phyloP scores from a whole-genome alignment of 345 rosid species.

The Gossypium turneri region DNA sequence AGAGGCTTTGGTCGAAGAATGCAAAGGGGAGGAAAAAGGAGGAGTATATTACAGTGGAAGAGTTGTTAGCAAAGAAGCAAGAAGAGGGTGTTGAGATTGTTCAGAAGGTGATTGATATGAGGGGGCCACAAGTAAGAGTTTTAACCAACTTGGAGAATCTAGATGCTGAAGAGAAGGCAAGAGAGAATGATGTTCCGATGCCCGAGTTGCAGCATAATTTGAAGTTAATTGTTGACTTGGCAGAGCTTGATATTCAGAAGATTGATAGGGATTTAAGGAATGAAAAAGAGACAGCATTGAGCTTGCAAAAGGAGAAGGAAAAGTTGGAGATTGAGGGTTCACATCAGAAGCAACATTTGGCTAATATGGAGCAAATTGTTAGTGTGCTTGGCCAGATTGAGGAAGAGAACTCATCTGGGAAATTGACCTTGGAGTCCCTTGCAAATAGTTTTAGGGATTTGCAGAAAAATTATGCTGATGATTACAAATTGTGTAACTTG shows the following conservation, averaged over 20 bases:
- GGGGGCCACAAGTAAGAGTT: constrained; percentile 83
- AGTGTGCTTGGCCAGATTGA: constrained; percentile 45
- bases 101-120: constrained; percentile 90
- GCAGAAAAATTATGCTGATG: constrained; percentile 51
- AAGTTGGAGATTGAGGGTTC: constrained; percentile 51
- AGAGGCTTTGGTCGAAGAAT: constrained; percentile 65
- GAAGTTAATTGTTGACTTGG: constrained; percentile 68
- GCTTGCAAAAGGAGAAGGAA: constrained; percentile 79
- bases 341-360: constrained; percentile 50
- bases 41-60: constrained; percentile 57
- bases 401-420: constrained; percentile 51
- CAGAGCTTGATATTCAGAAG: constrained; percentile 84
- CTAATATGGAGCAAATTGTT: constrained; percentile 57
- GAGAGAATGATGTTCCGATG: constrained; percentile 83
- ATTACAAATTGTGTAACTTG: constrained; percentile 73
- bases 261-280: constrained; percentile 78
- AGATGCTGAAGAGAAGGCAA: constrained; percentile 85
- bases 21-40: constrained; percentile 38
- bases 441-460: constrained; percentile 49
- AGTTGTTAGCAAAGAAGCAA: constrained; percentile 70
- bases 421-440: constrained; percentile 57
- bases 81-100: constrained; percentile 72
- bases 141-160: constrained; percentile 84
- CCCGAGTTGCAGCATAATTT: constrained; percentile 90
- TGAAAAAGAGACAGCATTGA: constrained; percentile 75